Conservation (phyloP, 2,329 filamentous ascomycete genomes). For the Fusarium foetens region DNA sequence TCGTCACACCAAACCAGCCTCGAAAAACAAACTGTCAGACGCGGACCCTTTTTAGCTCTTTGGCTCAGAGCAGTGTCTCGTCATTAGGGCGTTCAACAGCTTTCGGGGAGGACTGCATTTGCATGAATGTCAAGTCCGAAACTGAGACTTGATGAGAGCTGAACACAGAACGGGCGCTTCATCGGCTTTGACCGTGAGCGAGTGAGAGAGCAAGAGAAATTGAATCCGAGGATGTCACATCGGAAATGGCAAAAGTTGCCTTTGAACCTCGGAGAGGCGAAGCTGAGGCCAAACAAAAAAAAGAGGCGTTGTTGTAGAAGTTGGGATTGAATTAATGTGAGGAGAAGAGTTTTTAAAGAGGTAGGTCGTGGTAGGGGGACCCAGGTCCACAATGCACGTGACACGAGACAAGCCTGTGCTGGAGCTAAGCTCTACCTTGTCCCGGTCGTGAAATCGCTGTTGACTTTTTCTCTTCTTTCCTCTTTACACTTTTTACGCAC, state of each 20-base stretch:
- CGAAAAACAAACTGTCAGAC: conserved; percentile 10
- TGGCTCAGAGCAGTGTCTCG: not conserved
- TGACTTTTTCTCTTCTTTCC: conserved; percentile 40
- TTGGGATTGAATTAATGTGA: conserved; percentile 1
- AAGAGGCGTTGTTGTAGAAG: conserved; percentile 16
- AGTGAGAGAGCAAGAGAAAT: not conserved
- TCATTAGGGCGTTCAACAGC: conserved; percentile 24
- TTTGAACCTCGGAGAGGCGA: not conserved
- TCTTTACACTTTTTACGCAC: conserved; percentile 61
- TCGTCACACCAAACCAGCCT: conserved; percentile 11
- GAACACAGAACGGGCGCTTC: conserved; percentile 8
- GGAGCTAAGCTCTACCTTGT: not conserved
- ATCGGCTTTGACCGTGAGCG: conserved; percentile 20
- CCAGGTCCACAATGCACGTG: conserved; percentile 43
- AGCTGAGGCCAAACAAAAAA: not conserved
- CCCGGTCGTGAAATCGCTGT: not conserved
- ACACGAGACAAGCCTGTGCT: conserved; percentile 1
- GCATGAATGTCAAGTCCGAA: conserved; percentile 23
- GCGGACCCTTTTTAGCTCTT: not conserved
- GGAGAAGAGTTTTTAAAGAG: conserved; percentile 22
- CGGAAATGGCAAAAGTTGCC: conserved; percentile 26
- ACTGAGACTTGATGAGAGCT: conserved; percentile 2
- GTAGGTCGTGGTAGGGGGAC: not conserved
- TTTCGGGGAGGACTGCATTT: conserved; percentile 17
- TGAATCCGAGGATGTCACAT: conserved; percentile 8